Evolutionary conservation across 257 asterid species (phyloP).

Genomic region (Ilex aquifolium): DNA sequence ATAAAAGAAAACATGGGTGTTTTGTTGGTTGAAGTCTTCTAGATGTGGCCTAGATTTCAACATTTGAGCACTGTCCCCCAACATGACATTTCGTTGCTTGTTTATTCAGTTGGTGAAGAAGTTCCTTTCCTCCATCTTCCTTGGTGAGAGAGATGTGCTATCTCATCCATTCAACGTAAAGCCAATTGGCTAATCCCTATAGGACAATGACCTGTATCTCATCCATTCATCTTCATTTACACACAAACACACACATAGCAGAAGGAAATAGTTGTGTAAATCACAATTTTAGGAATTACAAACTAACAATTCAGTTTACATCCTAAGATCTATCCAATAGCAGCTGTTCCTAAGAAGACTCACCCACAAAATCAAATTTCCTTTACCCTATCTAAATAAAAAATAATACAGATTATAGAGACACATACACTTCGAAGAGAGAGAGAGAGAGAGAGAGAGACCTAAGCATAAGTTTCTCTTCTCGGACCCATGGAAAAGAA

Average conservation of each 20-base stretch:
- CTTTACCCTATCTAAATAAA: slow-evolving; percentile 5
- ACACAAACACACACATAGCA: neutral
- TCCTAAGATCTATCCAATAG: no score
- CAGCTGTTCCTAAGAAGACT: neutral
- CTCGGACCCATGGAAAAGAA: slow-evolving; percentile 27
- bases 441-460: neutral
- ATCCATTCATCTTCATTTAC: neutral
- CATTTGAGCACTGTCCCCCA: neutral
- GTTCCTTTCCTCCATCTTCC: slow-evolving; percentile 14
- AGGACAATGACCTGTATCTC: neutral
- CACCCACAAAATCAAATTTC: neutral
- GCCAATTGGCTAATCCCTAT: no score
- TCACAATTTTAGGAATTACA: no score
- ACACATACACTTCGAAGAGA: neutral
- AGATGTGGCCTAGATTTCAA: no score
- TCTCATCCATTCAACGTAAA: slow-evolving; percentile 1
- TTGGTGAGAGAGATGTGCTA: slow-evolving; percentile 15
- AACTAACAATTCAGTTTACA: no score
- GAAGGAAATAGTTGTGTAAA: no score
- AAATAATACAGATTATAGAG: neutral
- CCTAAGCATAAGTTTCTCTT: slow-evolving; percentile 23
- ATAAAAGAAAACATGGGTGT: no score
- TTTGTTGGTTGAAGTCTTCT: neutral
- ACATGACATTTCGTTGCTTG: neutral
- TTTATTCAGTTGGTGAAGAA: no score